phyloP scores from a whole-genome alignment of 2,329 filamentous ascomycete genomes.

The Claviceps sp. region DNA sequence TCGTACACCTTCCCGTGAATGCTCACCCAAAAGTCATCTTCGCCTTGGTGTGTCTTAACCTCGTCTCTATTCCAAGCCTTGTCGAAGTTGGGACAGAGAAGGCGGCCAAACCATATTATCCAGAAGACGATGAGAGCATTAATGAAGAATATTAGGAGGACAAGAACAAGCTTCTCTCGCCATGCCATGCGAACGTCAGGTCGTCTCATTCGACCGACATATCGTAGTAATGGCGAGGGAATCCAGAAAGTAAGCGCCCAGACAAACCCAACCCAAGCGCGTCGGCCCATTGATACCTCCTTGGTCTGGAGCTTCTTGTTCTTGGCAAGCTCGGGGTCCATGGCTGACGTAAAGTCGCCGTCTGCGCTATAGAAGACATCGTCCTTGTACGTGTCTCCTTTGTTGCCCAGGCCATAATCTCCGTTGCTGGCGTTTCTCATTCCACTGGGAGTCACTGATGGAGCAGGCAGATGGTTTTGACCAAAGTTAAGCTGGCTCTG shows the following conservation, averaged over 20 bases:
- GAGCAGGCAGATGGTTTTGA: slow-evolving; percentile 28
- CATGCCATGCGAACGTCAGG: slow-evolving; percentile 95
- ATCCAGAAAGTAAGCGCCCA: slow-evolving; percentile 92
- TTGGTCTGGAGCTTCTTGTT: slow-evolving; percentile 65
- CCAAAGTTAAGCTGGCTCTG: slow-evolving; percentile 39
- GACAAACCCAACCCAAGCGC: slow-evolving; percentile 67
- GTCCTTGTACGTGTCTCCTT: slow-evolving; percentile 67
- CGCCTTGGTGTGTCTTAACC: slow-evolving; percentile 55
- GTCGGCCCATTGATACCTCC: slow-evolving; percentile 48
- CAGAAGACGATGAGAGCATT: slow-evolving; percentile 82
- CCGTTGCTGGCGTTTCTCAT: slow-evolving; percentile 47
- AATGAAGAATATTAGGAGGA: slow-evolving; percentile 65
- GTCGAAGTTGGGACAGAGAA: slow-evolving; percentile 83
- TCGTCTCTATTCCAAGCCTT: slow-evolving; percentile 73
- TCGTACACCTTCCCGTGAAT: slow-evolving; percentile 87
- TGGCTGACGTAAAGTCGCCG: slow-evolving; percentile 51
- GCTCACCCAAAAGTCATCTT: slow-evolving; percentile 73
- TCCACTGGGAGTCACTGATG: slow-evolving; percentile 48
- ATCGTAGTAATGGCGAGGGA: slow-evolving; percentile 70
- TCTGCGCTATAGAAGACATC: slow-evolving; percentile 63
- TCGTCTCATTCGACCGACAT: slow-evolving; percentile 85
- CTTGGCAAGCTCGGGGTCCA: slow-evolving; percentile 68
- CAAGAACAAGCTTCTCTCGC: slow-evolving; percentile 84
- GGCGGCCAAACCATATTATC: slow-evolving; percentile 71
- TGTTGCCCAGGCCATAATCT: slow-evolving; percentile 79